phyloP scores from a whole-genome alignment of 306 rosid species.

The Biancaea sappan region DNA sequence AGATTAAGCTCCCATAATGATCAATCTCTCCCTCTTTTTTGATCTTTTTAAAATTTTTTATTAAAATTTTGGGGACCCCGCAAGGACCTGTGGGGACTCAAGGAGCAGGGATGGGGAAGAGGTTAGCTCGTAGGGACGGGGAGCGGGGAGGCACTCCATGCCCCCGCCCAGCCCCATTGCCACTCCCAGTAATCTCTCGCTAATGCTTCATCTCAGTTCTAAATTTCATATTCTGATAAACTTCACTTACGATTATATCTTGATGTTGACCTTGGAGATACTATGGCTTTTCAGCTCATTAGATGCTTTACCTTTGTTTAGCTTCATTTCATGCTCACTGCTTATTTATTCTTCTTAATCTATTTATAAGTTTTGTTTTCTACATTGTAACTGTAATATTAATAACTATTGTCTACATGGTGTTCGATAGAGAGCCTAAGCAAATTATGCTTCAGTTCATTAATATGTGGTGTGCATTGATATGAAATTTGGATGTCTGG shows the following conservation, averaged over 20 bases:
- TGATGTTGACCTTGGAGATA: not conserved
- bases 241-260: not conserved
- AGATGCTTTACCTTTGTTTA: not conserved
- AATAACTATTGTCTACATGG: not conserved
- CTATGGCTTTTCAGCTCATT: not conserved
- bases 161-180: too few species aligned
- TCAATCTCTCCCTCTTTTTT: too few species aligned
- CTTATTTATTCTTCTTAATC: not conserved
- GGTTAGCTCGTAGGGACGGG: too few species aligned
- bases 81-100: too few species aligned
- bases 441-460: not conserved
- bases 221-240: not conserved
- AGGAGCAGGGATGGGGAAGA: too few species aligned
- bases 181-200: not conserved
- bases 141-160: too few species aligned
- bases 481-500: not conserved
- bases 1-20: too few species aligned
- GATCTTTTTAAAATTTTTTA: too few species aligned
- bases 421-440: conserved; percentile 8
- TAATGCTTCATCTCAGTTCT: not conserved
- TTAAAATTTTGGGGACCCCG: too few species aligned
- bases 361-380: not conserved
- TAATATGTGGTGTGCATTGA: not conserved
- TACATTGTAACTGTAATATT: not conserved
- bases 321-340: not conserved